phyloP scores from a whole-genome alignment of 2,329 filamentous ascomycete genomes.

The Colletotrichum sp. region DNA sequence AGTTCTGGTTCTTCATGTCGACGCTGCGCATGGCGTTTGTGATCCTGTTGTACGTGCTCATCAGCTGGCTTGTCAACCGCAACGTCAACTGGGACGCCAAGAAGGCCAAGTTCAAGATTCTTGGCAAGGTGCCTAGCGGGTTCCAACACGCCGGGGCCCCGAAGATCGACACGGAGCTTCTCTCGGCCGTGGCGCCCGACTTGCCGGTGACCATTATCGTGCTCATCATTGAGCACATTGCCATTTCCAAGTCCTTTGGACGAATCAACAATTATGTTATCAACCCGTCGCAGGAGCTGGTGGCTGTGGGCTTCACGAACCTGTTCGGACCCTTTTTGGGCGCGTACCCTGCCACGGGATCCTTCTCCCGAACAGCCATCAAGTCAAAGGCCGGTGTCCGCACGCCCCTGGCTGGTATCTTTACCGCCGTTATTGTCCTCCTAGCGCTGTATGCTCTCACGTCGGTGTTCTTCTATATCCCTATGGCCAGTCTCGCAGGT shows the following conservation, averaged over 20 bases:
- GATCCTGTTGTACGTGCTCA: conserved; percentile 79
- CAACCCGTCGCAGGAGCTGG: conserved; percentile 79
- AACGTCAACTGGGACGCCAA: conserved; percentile 49
- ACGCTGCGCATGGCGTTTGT: conserved; percentile 82
- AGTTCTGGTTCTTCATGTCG: conserved; percentile 78
- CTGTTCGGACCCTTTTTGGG: conserved; percentile 78
- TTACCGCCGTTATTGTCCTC: conserved; percentile 78
- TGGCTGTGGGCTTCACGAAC: conserved; percentile 79
- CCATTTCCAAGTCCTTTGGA: conserved; percentile 84
- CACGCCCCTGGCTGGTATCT: conserved; percentile 79
- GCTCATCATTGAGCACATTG: conserved; percentile 82
- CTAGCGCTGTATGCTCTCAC: conserved; percentile 80
- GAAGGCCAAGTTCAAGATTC: conserved; percentile 66
- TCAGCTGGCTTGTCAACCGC: conserved; percentile 75
- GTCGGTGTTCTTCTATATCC: conserved; percentile 82
- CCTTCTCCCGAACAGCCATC: conserved; percentile 74
- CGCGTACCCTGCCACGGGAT: conserved; percentile 49
- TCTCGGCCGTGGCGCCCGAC: conserved; percentile 68
- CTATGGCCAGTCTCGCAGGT: conserved; percentile 71
- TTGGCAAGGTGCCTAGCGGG: conserved; percentile 73
- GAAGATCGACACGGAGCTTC: conserved; percentile 61
- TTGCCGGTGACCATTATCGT: conserved; percentile 79
- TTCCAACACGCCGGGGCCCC: conserved; percentile 76
- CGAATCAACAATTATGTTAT: conserved; percentile 81
- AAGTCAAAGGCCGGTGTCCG: conserved; percentile 84